Base-by-base conservation (phyloP, 177 flowering plant genomes). In the Vitis hybrid region DNA sequence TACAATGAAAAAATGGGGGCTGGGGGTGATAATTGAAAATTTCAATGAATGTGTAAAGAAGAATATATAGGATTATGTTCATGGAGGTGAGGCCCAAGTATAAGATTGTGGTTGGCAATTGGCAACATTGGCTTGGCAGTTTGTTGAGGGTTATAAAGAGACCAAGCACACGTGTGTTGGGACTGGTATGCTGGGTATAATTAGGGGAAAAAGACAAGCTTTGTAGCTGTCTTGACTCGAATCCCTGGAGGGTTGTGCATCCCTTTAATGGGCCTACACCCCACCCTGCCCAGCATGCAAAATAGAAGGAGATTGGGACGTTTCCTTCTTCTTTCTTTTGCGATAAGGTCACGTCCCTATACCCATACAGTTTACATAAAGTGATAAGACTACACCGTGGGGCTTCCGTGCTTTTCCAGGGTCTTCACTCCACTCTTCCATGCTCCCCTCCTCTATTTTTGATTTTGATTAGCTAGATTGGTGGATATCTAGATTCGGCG, bases 151-250 rank as follows among this genome's bases (percentile, higher is more conserved):
- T 12, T 18, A 58, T 57, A 3, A 58, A 58, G 47, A 58, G 28
- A 58, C 13, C n/a, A 64, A 51, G 49, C 76, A 67, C 76, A 73
- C 76, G 76, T 73, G 76, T 73, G 76, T 38, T 73, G 67, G 71
- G 9, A 20, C 17, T 54, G n/a, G 19, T 55, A 54, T 28, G 31
- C 31, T 28, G 56, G 56, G 65, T 57, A 20, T 18, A 3, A 14
- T 5, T 24, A 12, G 52, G 59, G 24, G 69, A 67, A 61, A 53
- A 67, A 38, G 71, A 67, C 76, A 73, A 73, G 56, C 28, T 61
- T 66, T 73, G 55, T 62, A 67, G 71, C 67, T 67, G 67, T 67
- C 62, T 55, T 51, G 52, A 47, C 49, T 56, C 62, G 20, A 59
- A 59, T 44, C 71, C 57, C 57, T 38, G 33, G 55, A 68, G 19